These are phyloP conservation scores for Cyberlindnera lachancei DNA, from an alignment of 805 yeast species.

Conservation along the genomic window DNA sequence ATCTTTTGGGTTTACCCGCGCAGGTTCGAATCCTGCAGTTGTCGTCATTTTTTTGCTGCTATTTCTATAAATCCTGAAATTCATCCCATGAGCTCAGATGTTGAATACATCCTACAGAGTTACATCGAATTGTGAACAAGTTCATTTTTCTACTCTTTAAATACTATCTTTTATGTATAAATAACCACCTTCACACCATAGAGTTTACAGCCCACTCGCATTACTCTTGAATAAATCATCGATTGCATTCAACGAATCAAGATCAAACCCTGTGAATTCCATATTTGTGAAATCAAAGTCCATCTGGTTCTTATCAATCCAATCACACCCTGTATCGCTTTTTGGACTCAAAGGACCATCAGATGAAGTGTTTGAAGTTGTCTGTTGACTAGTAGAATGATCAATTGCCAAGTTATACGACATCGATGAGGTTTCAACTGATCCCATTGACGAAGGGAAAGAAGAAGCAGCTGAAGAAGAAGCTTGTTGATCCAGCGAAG, in stretches of 20 bases:
- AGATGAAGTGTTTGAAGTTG: not conserved
- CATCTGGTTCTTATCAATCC: slow-evolving; percentile 43
- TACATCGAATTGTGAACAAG: too few species aligned
- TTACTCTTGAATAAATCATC: slow-evolving; percentile 19
- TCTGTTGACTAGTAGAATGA: not conserved
- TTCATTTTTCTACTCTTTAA: too few species aligned
- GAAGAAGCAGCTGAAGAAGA: not conserved
- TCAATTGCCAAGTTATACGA: slow-evolving; percentile 10
- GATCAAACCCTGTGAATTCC: slow-evolving; percentile 19
- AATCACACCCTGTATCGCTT: slow-evolving; percentile 47
- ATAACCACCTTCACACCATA: too few species aligned
- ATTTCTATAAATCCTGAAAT: too few species aligned
- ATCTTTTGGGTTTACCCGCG: slow-evolving; percentile 56
- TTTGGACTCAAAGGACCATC: slow-evolving; percentile 11
- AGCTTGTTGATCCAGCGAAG: slow-evolving; percentile 1
- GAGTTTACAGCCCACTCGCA: too few species aligned
- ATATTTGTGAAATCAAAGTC: slow-evolving; percentile 27
- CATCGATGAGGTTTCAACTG: slow-evolving; percentile 2
- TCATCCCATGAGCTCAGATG: too few species aligned
- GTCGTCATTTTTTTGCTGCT: slow-evolving; percentile 31
- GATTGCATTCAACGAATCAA: slow-evolving; percentile 19
- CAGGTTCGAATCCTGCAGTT: slow-evolving; percentile 71
- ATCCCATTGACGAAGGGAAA: not conserved
- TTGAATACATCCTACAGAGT: too few species aligned
- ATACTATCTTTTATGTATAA: too few species aligned